Evolutionary conservation across 768 basidiomycete genomes (phyloP).

Genomic region (Amanita exitialis): DNA sequence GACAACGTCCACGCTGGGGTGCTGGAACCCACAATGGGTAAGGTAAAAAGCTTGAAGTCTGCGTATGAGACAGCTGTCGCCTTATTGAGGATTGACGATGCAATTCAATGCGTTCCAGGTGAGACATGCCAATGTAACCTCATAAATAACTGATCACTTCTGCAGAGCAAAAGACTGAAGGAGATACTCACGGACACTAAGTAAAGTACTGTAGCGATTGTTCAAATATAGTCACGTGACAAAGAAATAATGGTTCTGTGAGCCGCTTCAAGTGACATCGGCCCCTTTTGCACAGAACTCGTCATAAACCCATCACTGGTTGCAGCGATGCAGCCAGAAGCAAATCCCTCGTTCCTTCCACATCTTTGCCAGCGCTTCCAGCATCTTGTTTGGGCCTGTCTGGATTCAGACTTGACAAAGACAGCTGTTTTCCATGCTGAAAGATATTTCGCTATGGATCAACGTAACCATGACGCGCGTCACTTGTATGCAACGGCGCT

Average conservation of each 20-base stretch:
- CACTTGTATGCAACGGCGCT: conserved; percentile 79
- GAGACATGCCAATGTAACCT: conserved; percentile 16
- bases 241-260: neutral
- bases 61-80: conserved; percentile 96
- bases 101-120: conserved; percentile 88
- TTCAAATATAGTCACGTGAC: conserved; percentile 3
- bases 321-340: conserved; percentile 46
- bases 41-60: conserved; percentile 94
- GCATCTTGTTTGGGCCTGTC: conserved; percentile 71
- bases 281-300: neutral
- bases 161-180: conserved; percentile 61
- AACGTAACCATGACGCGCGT: conserved; percentile 66
- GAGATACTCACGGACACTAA: conserved; percentile 70
- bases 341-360: conserved; percentile 36
- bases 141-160: conserved; percentile 6
- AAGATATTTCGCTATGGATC: conserved; percentile 65
- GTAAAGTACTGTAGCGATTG: neutral
- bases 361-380: conserved; percentile 61
- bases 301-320: neutral
- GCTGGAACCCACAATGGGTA: conserved; percentile 93
- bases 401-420: conserved; percentile 69
- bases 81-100: conserved; percentile 89
- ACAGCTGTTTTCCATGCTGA: conserved; percentile 89
- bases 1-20: conserved; percentile 93
- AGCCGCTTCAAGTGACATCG: neutral